These are phyloP conservation scores for Kwoniella shandongensis DNA, from an alignment of 768 basidiomycete genomes.

Conservation along the genomic window DNA sequence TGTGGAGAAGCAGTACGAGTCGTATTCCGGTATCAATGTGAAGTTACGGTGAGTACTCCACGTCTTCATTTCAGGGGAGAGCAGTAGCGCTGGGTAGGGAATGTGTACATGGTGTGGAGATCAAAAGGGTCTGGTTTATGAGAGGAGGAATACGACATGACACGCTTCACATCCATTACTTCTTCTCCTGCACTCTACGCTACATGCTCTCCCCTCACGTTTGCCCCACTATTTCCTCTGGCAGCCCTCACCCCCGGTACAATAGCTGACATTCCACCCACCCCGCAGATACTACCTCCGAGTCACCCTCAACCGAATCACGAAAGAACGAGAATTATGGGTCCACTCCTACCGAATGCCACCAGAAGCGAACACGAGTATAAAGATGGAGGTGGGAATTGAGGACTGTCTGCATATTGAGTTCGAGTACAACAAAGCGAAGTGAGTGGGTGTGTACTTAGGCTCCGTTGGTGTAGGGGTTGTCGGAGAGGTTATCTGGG, in stretches of 20 bases:
- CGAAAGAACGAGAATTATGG: slow-evolving; percentile 93
- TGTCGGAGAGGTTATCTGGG: too few species aligned
- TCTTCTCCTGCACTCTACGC: too few species aligned
- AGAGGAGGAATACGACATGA: too few species aligned
- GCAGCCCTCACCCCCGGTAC: too few species aligned
- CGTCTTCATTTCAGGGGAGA: too few species aligned
- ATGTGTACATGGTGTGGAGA: too few species aligned
- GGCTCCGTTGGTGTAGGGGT: too few species aligned
- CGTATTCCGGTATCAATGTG: slow-evolving; percentile 96
- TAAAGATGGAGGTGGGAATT: slow-evolving; percentile 99
- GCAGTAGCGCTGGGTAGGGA: too few species aligned
- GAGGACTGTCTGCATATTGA: slow-evolving; percentile 99
- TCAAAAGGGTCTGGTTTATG: too few species aligned
- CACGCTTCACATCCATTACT: too few species aligned
- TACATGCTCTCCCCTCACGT: too few species aligned
- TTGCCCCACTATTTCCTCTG: too few species aligned
- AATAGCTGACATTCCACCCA: not conserved
- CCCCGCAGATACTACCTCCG: slow-evolving; percentile 79
- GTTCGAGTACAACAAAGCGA: slow-evolving; percentile 99
- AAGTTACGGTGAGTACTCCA: slow-evolving; percentile 87
- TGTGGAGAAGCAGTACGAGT: slow-evolving; percentile 98
- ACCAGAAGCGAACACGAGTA: slow-evolving; percentile 93
- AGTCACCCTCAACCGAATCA: slow-evolving; percentile 82
- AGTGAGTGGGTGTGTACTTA: slow-evolving; percentile 60
- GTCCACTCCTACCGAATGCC: slow-evolving; percentile 99